These are phyloP conservation scores for Escovopsis sp. DNA, from an alignment of 2,329 filamentous ascomycete species.

Conservation along the genomic window DNA sequence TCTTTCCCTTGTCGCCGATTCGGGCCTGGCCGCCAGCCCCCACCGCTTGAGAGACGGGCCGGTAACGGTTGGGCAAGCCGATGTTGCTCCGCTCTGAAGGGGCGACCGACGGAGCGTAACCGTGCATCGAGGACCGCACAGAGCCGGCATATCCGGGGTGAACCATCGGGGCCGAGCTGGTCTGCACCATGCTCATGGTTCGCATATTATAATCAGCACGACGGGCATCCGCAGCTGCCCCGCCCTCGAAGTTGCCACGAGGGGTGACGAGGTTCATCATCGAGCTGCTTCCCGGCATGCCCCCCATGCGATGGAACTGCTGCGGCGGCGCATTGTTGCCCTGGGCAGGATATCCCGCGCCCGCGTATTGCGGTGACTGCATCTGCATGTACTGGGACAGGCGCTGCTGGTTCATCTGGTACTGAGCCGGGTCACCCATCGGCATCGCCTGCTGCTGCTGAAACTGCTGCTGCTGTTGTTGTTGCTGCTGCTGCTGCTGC, in stretches of 20 bases:
- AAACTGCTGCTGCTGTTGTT: slow-evolving; percentile 60
- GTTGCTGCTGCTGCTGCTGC: slow-evolving; percentile 30
- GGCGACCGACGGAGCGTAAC: slow-evolving; percentile 82
- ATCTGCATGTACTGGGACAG: slow-evolving; percentile 85
- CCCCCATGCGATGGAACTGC: slow-evolving; percentile 12
- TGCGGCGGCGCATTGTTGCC: slow-evolving; percentile 13
- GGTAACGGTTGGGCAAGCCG: slow-evolving; percentile 77
- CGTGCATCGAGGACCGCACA: slow-evolving; percentile 24
- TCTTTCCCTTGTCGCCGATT: slow-evolving; percentile 17
- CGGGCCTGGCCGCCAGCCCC: slow-evolving; percentile 21
- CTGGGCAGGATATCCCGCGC: slow-evolving; percentile 49
- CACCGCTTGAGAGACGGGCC: slow-evolving; percentile 61
- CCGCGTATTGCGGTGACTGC: slow-evolving; percentile 82
- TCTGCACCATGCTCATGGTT: slow-evolving; percentile 76
- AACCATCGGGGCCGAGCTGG: slow-evolving; percentile 45
- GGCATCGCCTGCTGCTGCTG: slow-evolving; percentile 29
- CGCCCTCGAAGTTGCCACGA: slow-evolving; percentile 32
- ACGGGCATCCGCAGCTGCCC: slow-evolving; percentile 30
- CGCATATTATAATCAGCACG: slow-evolving; percentile 36
- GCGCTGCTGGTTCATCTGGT: slow-evolving; percentile 61
- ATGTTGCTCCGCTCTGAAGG: slow-evolving; percentile 92
- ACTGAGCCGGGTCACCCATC: slow-evolving; percentile 56
- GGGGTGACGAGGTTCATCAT: slow-evolving; percentile 27
- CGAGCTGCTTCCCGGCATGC: slow-evolving; percentile 21
- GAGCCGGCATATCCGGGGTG: slow-evolving; percentile 21